These are phyloP conservation scores for Dissophora ornata DNA, from an alignment of 192 early-diverging fungal genomes.

Conservation along the genomic window DNA sequence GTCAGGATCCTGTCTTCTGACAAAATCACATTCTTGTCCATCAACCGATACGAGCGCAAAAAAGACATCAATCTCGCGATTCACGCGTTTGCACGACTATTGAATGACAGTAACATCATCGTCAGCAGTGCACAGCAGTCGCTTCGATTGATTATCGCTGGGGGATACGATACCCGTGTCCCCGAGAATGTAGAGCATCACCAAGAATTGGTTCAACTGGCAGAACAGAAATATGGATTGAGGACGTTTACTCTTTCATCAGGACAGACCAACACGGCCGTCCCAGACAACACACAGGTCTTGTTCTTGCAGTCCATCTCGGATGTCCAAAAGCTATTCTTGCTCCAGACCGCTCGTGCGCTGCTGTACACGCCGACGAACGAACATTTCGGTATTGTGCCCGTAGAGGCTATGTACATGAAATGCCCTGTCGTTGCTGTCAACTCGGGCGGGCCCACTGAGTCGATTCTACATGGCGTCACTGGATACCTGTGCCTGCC, in stretches of 20 bases:
- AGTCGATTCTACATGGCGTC: slow-evolving; percentile 75
- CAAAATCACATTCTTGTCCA: slow-evolving; percentile 73
- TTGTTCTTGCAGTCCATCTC: slow-evolving; percentile 91
- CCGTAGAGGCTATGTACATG: slow-evolving; percentile 95
- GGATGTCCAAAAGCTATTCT: slow-evolving; percentile 78
- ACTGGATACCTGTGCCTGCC: slow-evolving; percentile 85
- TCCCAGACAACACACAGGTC: slow-evolving; percentile 67
- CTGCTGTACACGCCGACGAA: slow-evolving; percentile 92
- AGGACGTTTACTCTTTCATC: slow-evolving; percentile 57
- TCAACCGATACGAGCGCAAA: slow-evolving; percentile 98
- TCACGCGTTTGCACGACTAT: slow-evolving; percentile 68
- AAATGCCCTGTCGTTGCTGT: slow-evolving; percentile 87
- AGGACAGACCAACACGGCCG: slow-evolving; percentile 28
- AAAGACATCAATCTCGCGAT: slow-evolving; percentile 90
- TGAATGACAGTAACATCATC: slow-evolving; percentile 48
- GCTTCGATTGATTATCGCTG: slow-evolving; percentile 79
- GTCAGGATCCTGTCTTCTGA: slow-evolving; percentile 62
- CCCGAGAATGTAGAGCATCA: slow-evolving; percentile 90
- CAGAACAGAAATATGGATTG: slow-evolving; percentile 57
- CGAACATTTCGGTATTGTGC: slow-evolving; percentile 98
- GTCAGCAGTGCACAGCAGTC: background rate
- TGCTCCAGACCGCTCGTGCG: slow-evolving; percentile 71
- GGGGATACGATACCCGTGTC: slow-evolving; percentile 89
- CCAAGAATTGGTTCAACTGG: slow-evolving; percentile 72
- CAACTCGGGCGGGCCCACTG: slow-evolving; percentile 87